A percentile compares a stretch with the other conserved stretches of the same genome.
These are phyloP conservation scores for Themeda triandra DNA, from an alignment of 176 grass and related monocot species.

Conservation along the genomic window DNA sequence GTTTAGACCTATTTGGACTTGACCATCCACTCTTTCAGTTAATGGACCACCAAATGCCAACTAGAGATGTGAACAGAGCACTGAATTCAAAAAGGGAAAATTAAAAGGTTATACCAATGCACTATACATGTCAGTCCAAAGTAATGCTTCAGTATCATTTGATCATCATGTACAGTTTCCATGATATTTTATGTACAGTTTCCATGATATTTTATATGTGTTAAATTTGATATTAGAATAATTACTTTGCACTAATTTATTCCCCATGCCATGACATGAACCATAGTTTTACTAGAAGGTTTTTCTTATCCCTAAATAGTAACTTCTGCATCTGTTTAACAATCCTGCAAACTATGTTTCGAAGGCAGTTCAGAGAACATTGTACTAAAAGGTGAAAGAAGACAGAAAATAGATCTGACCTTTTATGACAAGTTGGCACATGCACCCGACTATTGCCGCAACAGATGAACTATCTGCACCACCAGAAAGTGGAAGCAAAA, in stretches of 20 bases:
- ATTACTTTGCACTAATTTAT: not conserved
- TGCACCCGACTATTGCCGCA: conserved; percentile 95
- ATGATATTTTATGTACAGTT: not conserved
- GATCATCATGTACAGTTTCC: not conserved
- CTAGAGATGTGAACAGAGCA: not conserved
- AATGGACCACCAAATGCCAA: not conserved
- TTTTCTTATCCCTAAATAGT: not conserved
- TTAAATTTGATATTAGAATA: not conserved
- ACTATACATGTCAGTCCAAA: not conserved
- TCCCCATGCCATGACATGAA: not conserved
- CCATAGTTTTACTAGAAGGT: not conserved
- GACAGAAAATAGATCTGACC: conserved; percentile 28
- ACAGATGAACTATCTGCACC: conserved; percentile 97
- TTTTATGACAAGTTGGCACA: conserved; percentile 95
- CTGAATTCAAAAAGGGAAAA: not conserved
- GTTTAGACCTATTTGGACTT: not conserved
- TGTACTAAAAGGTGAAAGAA: not conserved
- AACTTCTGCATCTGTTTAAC: not conserved
- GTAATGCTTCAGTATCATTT: not conserved
- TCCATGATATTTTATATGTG: not conserved
- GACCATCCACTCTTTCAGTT: not conserved
- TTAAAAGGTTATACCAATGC: not conserved
- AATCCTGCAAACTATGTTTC: not conserved
- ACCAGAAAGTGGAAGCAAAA: conserved; percentile 97
- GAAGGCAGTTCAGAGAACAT: not conserved